Evolutionary conservation across 1,139 yeast species (phyloP).

Genomic region (Debaryomyces subglobosus): DNA sequence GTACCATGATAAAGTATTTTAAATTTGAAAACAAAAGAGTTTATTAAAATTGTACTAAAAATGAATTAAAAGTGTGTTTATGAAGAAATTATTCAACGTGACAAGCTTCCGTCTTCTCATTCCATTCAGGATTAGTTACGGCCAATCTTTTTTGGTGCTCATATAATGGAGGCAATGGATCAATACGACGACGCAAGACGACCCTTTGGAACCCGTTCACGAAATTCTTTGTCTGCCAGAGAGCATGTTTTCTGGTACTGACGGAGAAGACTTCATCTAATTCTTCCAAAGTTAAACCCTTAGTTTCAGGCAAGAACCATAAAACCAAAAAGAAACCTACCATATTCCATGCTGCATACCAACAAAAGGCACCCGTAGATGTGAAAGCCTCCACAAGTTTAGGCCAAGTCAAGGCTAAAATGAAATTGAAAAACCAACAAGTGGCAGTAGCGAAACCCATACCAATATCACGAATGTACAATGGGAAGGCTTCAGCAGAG

Average conservation of each 20-base stretch:
- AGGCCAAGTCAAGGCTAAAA: constrained; percentile 86
- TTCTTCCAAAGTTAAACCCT: constrained; percentile 70
- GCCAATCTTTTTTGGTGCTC: constrained; percentile 55
- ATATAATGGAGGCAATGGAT: constrained; percentile 56
- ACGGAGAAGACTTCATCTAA: constrained; percentile 70
- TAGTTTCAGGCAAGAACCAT: constrained; percentile 72
- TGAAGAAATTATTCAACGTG: constrained; percentile 38
- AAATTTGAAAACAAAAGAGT: too few relatives aligned
- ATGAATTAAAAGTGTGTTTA: background rate
- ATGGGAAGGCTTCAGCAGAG: constrained; percentile 86
- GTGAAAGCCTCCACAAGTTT: constrained; percentile 64
- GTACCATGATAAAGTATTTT: too few relatives aligned
- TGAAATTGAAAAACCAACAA: constrained; percentile 83
- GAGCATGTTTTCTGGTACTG: constrained; percentile 55
- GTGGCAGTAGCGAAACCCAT: constrained; percentile 86
- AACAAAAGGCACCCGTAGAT: constrained; percentile 84
- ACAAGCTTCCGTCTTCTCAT: constrained; percentile 53
- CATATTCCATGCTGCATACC: constrained; percentile 88
- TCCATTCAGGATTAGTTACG: constrained; percentile 60
- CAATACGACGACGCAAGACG: constrained; percentile 42
- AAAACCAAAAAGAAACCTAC: constrained; percentile 70
- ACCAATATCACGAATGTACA: constrained; percentile 82
- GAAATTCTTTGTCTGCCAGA: constrained; percentile 52
- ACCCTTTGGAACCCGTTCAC: constrained; percentile 46
- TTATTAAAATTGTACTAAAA: too few relatives aligned